Conservation (phyloP, 23 red algal species). For the Gracilaria gracilis region DNA sequence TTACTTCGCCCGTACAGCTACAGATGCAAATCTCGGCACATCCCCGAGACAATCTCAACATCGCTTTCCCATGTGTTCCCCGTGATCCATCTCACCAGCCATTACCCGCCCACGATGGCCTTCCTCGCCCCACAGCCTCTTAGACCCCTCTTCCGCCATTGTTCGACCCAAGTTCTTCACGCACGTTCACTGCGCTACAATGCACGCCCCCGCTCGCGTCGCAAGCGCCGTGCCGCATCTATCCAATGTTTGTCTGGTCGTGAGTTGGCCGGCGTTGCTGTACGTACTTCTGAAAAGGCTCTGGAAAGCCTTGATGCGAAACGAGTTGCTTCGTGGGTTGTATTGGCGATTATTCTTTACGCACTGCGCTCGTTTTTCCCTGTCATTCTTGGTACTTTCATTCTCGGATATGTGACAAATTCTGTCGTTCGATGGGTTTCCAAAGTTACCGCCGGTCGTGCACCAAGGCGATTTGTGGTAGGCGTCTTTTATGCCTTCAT, state of each 20-base stretch:
- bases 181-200: constrained; percentile 10
- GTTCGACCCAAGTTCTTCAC: background rate
- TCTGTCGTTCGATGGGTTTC: constrained; percentile 74
- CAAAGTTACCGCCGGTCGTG: constrained; percentile 22
- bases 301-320: constrained; percentile 53
- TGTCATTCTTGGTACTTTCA: constrained; percentile 93
- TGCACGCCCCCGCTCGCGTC: constrained; percentile 13
- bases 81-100: background rate
- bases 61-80: background rate
- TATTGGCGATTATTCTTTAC: constrained; percentile 42
- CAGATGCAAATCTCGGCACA: constrained; percentile 16
- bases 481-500: constrained; percentile 86
- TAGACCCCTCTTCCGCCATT: background rate
- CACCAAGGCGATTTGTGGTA: constrained; percentile 80
- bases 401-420: constrained; percentile 88
- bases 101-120: background rate
- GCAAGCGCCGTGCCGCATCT: constrained; percentile 23
- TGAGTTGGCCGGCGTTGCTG: constrained; percentile 51
- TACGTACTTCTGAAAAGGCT: constrained; percentile 40
- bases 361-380: constrained; percentile 89
- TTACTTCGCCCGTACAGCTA: background rate
- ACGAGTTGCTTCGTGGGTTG: constrained; percentile 77
- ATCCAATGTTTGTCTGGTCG: constrained; percentile 43
- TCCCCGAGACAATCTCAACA: background rate
- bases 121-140: constrained; percentile 21